Evolutionary conservation across 164 flowering plant genomes (phyloP).

Genomic region (Piper longum): DNA sequence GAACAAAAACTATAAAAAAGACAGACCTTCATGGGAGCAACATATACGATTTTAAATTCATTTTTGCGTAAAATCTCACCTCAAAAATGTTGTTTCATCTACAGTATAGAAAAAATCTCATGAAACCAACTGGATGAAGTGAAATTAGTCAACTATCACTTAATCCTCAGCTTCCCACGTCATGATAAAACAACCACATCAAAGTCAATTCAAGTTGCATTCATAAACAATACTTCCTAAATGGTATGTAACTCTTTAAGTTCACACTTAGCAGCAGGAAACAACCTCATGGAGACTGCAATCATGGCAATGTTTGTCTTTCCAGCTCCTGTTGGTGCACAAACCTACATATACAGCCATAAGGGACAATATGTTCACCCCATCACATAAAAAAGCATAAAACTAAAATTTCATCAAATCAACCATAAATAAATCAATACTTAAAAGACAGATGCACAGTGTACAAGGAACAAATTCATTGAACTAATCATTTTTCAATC

Average conservation of each 20-base stretch:
- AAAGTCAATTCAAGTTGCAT: too few species aligned
- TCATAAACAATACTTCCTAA: neutral
- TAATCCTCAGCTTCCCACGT: too few species aligned
- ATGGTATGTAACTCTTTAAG: neutral
- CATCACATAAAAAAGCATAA: neutral
- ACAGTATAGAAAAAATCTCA: constrained; percentile 13
- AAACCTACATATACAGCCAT: constrained; percentile 49
- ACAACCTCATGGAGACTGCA: constrained; percentile 90
- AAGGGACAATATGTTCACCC: neutral
- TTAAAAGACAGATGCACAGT: neutral
- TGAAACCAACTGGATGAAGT: neutral
- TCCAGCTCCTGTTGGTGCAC: constrained; percentile 99
- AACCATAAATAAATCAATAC: neutral
- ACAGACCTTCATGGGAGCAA: constrained; percentile 99
- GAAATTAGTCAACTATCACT: neutral
- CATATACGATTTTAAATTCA: constrained; percentile 94
- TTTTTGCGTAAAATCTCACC: constrained; percentile 86
- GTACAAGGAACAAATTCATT: neutral
- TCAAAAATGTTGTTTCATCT: constrained; percentile 88
- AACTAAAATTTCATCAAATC: neutral
- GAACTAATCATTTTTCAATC: too few species aligned
- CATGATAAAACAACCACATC: too few species aligned
- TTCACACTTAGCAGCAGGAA: neutral
- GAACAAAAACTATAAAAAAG: too few species aligned
- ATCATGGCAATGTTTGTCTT: constrained; percentile 99